These are phyloP conservation scores for Collybia sordida DNA, from an alignment of 768 basidiomycete genomes.

Conservation along the genomic window DNA sequence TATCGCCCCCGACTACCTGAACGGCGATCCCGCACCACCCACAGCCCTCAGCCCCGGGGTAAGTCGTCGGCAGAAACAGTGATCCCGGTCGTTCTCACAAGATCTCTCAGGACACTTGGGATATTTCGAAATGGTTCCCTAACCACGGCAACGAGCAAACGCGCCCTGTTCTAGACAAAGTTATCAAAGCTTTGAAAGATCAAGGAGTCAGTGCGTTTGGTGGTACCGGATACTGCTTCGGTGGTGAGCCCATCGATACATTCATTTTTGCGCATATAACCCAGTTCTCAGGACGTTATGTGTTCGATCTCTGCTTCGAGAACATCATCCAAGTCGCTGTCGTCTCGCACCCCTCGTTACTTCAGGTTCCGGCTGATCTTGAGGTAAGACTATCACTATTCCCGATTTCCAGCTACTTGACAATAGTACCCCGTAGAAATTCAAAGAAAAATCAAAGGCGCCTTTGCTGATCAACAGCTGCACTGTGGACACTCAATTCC, in stretches of 20 bases:
- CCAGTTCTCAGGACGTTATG: slow-evolving; percentile 42
- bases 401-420: not conserved
- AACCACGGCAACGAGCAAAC: slow-evolving; percentile 39
- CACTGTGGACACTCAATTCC: slow-evolving; percentile 51
- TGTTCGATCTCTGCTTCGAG: slow-evolving; percentile 63
- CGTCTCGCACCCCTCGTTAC: slow-evolving; percentile 62
- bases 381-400: slow-evolving; percentile 36
- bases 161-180: slow-evolving; percentile 53
- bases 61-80: slow-evolving; percentile 1
- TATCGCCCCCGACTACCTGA: slow-evolving; percentile 39
- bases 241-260: slow-evolving; percentile 37
- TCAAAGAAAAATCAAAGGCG: slow-evolving; percentile 39
- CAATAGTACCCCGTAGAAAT: slow-evolving; percentile 40
- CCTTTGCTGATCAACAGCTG: slow-evolving; percentile 74
- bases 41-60: slow-evolving; percentile 34
- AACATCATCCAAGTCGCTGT: slow-evolving; percentile 46
- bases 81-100: too few relatives aligned
- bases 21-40: slow-evolving; percentile 38
- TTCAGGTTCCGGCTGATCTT: slow-evolving; percentile 59
- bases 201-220: slow-evolving; percentile 59
- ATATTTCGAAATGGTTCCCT: slow-evolving; percentile 41
- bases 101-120: slow-evolving; percentile 26
- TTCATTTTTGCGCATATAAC: not conserved
- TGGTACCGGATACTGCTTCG: slow-evolving; percentile 70
- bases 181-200: slow-evolving; percentile 55